Conservation (phyloP, 176 grass and related monocot species). For the Avena atlantica region DNA sequence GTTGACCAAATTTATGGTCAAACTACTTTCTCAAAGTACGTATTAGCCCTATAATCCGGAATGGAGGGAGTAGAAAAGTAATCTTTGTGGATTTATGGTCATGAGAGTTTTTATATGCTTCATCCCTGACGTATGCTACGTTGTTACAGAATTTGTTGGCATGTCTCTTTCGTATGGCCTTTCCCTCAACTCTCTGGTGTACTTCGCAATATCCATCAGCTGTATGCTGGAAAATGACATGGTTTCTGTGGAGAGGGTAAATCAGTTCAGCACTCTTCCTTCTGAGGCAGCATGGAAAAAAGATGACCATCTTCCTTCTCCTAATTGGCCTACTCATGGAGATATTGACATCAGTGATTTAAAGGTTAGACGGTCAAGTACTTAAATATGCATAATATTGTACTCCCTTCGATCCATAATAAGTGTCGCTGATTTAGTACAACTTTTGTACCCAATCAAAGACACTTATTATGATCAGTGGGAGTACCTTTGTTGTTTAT, state of each 20-base stretch:
- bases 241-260: slow-evolving; percentile 95
- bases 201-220: slow-evolving; percentile 80
- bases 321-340: slow-evolving; percentile 74
- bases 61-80: neutral
- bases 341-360: slow-evolving; percentile 73
- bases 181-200: slow-evolving; percentile 79
- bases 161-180: slow-evolving; percentile 94
- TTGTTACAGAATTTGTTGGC: slow-evolving; percentile 86
- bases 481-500: neutral
- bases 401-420: too few relatives aligned
- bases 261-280: slow-evolving; percentile 89
- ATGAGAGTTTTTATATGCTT: neutral
- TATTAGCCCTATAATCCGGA: too few relatives aligned
- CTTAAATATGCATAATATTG: neutral
- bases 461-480: too few relatives aligned
- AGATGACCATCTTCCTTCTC: slow-evolving; percentile 54
- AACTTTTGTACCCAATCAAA: too few relatives aligned
- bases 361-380: slow-evolving; percentile 58
- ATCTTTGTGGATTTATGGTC: slow-evolving; percentile 21
- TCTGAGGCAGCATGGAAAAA: slow-evolving; percentile 75
- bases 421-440: too few relatives aligned
- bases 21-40: too few relatives aligned
- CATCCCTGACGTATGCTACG: neutral
- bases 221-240: slow-evolving; percentile 95
- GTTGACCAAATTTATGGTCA: too few relatives aligned